Evolutionary conservation across 768 basidiomycete species (phyloP).

Genomic region (Termitomyces heimii): DNA sequence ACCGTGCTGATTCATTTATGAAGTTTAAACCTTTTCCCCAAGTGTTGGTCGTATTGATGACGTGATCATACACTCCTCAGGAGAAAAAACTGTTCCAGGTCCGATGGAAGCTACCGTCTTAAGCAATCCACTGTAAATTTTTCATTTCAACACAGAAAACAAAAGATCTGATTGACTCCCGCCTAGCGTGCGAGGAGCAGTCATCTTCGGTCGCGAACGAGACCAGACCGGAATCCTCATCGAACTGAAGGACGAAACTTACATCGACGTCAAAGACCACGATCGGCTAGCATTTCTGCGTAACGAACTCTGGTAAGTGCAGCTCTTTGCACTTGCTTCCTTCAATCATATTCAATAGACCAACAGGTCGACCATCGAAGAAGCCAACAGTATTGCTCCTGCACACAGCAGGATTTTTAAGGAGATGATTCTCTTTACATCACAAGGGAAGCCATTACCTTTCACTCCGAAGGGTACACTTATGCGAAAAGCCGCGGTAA

Average conservation of each 20-base stretch:
- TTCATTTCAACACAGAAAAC: not conserved
- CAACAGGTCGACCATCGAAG: constrained; percentile 30
- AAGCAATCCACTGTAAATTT: constrained; percentile 14
- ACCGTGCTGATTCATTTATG: not conserved
- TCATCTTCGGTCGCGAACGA: constrained; percentile 33
- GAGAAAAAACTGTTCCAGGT: constrained; percentile 30
- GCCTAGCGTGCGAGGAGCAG: constrained; percentile 13
- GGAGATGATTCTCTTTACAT: constrained; percentile 44
- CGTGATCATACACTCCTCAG: constrained; percentile 28
- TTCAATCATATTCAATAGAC: not conserved
- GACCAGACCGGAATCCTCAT: constrained; percentile 21
- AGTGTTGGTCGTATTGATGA: constrained; percentile 37
- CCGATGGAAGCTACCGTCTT: constrained; percentile 22
- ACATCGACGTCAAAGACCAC: constrained; percentile 16
- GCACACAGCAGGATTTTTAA: constrained; percentile 38
- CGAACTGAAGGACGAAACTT: constrained; percentile 10
- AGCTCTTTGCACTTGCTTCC: not conserved
- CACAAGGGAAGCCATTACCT: constrained; percentile 32
- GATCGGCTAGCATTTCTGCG: constrained; percentile 18
- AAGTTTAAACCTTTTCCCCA: not conserved
- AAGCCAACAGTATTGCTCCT: constrained; percentile 34
- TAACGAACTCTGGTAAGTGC: constrained; percentile 25
- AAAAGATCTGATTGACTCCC: too few species aligned
- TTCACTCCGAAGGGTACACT: constrained; percentile 41
- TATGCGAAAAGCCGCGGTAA: constrained; percentile 30